phyloP scores from a whole-genome alignment of 164 flowering plant genomes.

The Dillenia turbinata region DNA sequence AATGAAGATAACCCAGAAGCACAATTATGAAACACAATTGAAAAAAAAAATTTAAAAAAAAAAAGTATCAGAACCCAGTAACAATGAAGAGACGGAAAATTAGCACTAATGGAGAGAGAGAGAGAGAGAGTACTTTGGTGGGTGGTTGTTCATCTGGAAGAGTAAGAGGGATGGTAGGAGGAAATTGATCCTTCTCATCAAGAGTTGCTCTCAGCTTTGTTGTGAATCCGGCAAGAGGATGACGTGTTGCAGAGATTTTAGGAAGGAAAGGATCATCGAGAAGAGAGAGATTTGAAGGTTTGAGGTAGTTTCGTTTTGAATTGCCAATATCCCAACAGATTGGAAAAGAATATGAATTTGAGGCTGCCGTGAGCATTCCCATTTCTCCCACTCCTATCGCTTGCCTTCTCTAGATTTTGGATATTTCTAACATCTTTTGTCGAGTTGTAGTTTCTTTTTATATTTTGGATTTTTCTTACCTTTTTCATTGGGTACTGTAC shows the following conservation, averaged over 20 bases:
- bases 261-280: neutral
- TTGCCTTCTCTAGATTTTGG: too few relatives aligned
- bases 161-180: conserved; percentile 11
- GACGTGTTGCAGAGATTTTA: neutral
- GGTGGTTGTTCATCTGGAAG: conserved; percentile 19
- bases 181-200: conserved; percentile 22
- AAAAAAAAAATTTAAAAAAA: too few relatives aligned
- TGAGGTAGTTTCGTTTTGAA: conserved; percentile 8
- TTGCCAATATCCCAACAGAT: neutral
- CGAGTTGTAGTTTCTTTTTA: too few relatives aligned
- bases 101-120: neutral
- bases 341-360: conserved; percentile 4
- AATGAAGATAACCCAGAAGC: neutral
- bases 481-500: too few relatives aligned
- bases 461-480: too few relatives aligned
- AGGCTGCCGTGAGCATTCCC: conserved; percentile 7
- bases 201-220: conserved; percentile 28
- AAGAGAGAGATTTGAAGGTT: conserved; percentile 3
- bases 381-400: neutral
- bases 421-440: too few relatives aligned
- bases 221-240: conserved; percentile 10
- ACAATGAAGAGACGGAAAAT: neutral
- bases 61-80: neutral
- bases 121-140: conserved; percentile 2
- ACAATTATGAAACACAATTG: neutral